Evolutionary conservation across 2,329 filamentous ascomycete species (phyloP).

Genomic region (Calonectria pauciramosa): DNA sequence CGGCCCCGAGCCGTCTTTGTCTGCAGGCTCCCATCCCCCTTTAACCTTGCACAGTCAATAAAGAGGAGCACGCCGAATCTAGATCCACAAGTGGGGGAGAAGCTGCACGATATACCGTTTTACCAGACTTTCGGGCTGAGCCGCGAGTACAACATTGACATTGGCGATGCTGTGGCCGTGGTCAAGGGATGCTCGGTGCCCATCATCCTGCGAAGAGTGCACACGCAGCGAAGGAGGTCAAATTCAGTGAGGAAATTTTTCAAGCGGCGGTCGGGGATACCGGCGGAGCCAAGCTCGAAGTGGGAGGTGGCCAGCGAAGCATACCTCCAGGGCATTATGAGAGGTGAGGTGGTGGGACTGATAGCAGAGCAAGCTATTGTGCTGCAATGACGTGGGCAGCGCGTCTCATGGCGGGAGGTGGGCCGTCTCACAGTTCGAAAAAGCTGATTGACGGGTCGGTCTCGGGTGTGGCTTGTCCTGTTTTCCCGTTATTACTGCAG

Average conservation of each 20-base stretch:
- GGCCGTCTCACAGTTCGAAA: background rate
- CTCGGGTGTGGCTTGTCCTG: background rate
- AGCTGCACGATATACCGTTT: background rate
- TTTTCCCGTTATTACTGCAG: background rate
- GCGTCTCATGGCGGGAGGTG: background rate
- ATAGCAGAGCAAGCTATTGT: constrained; percentile 4
- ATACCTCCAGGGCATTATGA: constrained; percentile 4
- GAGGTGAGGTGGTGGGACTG: constrained; percentile 1
- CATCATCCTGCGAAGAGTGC: background rate
- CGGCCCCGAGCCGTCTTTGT: background rate
- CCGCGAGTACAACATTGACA: constrained; percentile 3
- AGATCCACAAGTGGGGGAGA: background rate
- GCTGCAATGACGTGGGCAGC: background rate
- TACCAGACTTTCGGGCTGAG: background rate
- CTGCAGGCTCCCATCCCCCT: background rate
- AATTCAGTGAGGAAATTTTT: background rate
- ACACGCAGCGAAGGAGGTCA: background rate
- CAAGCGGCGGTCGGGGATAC: background rate
- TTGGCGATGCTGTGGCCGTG: background rate
- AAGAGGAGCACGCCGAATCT: background rate
- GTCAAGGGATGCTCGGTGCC: background rate
- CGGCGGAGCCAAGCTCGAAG: background rate
- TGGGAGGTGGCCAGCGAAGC: constrained; percentile 8
- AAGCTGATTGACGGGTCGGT: background rate
- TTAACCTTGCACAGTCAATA: background rate